Evolutionary conservation across 1,284 basidiomycete genomes (phyloP).

Genomic region (Ustilago cynodontis): DNA sequence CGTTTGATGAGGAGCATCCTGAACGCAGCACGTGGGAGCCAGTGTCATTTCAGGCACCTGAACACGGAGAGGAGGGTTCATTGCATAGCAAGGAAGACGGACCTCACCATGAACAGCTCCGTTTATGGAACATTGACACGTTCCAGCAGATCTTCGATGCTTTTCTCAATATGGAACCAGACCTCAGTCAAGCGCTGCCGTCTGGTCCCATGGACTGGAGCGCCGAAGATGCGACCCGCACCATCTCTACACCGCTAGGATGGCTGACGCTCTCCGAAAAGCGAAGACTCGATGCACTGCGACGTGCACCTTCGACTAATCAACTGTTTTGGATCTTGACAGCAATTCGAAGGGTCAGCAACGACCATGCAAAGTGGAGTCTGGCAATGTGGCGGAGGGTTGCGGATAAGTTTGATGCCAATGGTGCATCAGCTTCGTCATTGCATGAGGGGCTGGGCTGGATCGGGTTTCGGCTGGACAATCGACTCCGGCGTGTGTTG

Average conservation of each 20-base stretch:
- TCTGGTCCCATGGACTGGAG: neutral
- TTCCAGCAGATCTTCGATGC: slow-evolving; percentile 46
- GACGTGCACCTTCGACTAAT: slow-evolving; percentile 32
- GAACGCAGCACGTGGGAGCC: slow-evolving; percentile 28
- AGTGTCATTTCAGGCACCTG: neutral
- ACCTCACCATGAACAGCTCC: slow-evolving; percentile 14
- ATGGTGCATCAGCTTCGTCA: neutral
- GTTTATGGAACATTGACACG: slow-evolving; percentile 39
- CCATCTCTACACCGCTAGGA: slow-evolving; percentile 21
- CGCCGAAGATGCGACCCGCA: neutral
- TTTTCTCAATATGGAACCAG: slow-evolving; percentile 32
- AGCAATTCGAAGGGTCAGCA: slow-evolving; percentile 40
- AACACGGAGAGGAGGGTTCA: neutral
- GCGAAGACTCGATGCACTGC: slow-evolving; percentile 20
- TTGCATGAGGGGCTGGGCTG: slow-evolving; percentile 9
- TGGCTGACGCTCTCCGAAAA: slow-evolving; percentile 29
- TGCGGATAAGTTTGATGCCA: slow-evolving; percentile 28
- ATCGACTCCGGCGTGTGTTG: slow-evolving; percentile 36
- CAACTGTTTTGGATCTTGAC: slow-evolving; percentile 51
- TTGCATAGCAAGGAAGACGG: neutral
- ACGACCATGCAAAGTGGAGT: slow-evolving; percentile 41
- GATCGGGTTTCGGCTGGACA: slow-evolving; percentile 28
- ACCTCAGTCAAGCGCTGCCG: slow-evolving; percentile 9
- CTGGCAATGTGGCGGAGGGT: slow-evolving; percentile 46
- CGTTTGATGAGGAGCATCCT: slow-evolving; percentile 18